A percentile compares a stretch with the other conserved stretches of the same genome.
These are phyloP conservation scores for Solanum lignicaule DNA, from an alignment of 257 asterid genomes.

Conservation along the genomic window DNA sequence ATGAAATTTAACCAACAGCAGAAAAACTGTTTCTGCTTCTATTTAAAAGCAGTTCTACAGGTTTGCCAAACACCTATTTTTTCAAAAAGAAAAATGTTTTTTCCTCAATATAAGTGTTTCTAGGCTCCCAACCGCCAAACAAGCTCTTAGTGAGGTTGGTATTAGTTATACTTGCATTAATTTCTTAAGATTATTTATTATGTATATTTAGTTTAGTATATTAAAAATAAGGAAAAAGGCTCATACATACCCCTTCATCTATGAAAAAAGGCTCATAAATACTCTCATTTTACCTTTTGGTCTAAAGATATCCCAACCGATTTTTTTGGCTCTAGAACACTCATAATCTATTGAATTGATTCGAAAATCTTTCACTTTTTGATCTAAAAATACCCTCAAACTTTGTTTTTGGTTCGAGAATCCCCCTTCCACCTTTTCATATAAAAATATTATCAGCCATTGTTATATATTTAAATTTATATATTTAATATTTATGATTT, in stretches of 20 bases:
- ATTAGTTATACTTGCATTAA: background rate
- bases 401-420: background rate
- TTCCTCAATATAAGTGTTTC: background rate
- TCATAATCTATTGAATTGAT: background rate
- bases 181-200: too few species aligned
- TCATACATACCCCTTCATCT: background rate
- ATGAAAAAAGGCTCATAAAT: background rate
- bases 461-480: background rate
- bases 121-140: background rate
- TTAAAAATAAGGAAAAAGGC: background rate
- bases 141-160: background rate
- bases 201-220: background rate
- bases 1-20: too few species aligned
- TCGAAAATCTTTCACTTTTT: background rate
- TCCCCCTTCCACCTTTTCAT: background rate
- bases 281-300: background rate
- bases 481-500: too few species aligned
- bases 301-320: background rate
- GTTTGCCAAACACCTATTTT: background rate
- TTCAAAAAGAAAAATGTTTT: too few species aligned
- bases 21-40: too few species aligned
- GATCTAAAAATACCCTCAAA: background rate
- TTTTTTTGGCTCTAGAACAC: background rate
- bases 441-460: background rate
- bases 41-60: too few species aligned